Percentiles rank a stretch among this genome's conserved stretches.
Evolutionary conservation across 1,139 yeast genomes (phyloP).

Genomic region (Magnusiomyces magnusii): DNA sequence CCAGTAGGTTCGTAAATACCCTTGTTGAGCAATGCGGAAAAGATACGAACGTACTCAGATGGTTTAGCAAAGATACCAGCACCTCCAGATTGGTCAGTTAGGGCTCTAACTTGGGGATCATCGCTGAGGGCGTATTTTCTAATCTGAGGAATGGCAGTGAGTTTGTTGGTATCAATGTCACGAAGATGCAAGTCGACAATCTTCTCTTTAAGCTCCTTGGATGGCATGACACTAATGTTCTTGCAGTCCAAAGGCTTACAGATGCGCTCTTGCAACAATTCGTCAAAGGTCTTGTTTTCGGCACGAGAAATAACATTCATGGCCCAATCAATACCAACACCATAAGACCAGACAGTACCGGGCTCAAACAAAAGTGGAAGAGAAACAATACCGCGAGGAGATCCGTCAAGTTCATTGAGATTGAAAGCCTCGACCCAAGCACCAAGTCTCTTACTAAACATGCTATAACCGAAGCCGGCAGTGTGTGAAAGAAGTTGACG

Average conservation of each 20-base stretch:
- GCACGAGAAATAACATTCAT: constrained; percentile 38
- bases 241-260: constrained; percentile 3
- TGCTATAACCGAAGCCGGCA: constrained; percentile 22
- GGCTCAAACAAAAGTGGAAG: constrained; percentile 44
- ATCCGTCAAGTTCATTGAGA: constrained; percentile 1
- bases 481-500: constrained; percentile 46
- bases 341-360: constrained; percentile 46
- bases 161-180: background rate
- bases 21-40: constrained; percentile 40
- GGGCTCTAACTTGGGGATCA: background rate
- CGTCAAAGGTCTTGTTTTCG: background rate
- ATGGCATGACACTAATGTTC: background rate
- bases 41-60: constrained; percentile 38
- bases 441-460: constrained; percentile 27
- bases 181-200: constrained; percentile 11
- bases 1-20: constrained; percentile 30
- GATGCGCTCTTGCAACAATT: constrained; percentile 1
- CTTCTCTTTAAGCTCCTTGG: background rate
- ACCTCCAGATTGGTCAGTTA: constrained; percentile 34
- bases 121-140: background rate
- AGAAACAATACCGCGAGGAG: constrained; percentile 17
- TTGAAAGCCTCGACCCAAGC: constrained; percentile 3
- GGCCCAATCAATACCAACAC: constrained; percentile 48
- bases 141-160: constrained; percentile 5
- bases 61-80: constrained; percentile 42